Base-by-base conservation (phyloP, 768 basidiomycete species). In the Suillus sp. region DNA sequence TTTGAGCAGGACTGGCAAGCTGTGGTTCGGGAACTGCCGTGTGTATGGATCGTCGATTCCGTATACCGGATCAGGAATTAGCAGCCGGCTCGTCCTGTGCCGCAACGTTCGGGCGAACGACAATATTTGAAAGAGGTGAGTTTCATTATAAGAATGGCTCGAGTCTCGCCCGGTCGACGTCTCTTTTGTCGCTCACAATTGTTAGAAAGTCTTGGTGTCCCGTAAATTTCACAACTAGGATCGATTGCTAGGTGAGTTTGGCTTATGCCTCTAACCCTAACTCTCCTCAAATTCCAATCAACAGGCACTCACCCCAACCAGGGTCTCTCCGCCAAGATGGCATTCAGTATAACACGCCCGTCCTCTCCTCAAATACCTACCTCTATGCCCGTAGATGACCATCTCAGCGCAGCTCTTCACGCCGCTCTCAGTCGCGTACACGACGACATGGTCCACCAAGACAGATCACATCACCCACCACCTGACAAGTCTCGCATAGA, bases 401-500 rank as follows among this genome's bases (percentile, higher is more conserved):
- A 70, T 62, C 70, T 77, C 16, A 70, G 75, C 56, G 69, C 77
- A 66, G 75, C 77, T 38, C 77, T 79, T 59, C 78, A 78, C 71
- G 75, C 79, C 66, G 75, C 79, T 30, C 67, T 80, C 50, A 71
- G 74, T 51, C 70, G 70, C 65, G 67, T 77, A 56, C 62, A 50
- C 64, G 67, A 60, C 48, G 69, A 55, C 65, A 72, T 1, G 70
- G 71, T 65, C 65, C 1, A 67, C 68, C 42, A 32, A 64, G 22
- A 63, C 68, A 68, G 68, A 72, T 61, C 73, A 68, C 73, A 81
- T 82, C 61, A 82, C 81, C 77, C 72, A 66, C 64, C 78, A 74
- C 57, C 83, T 66, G 79, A 81, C 38, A 78, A 77, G 32, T 78
- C 85, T n/a, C 78, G 75, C 56, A 80, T 98, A 66, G 91, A 95